Percentiles rank a stretch among this genome's conserved stretches.
Conservation (phyloP, 495 filamentous ascomycete genomes). For the Penicillium argentinense region DNA sequence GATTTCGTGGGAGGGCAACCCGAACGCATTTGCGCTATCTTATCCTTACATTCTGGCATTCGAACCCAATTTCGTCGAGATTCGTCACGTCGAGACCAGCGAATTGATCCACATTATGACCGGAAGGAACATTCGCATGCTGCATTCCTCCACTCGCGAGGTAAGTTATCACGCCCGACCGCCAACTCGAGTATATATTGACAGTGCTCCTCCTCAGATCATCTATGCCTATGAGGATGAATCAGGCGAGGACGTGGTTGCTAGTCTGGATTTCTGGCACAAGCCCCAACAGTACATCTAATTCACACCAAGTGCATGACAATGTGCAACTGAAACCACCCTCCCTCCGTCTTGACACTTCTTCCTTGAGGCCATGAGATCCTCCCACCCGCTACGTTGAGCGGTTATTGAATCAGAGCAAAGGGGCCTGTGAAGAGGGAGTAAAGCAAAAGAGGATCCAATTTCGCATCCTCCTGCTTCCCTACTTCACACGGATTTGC, state of each 20-base stretch:
- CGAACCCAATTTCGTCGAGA: constrained; percentile 98
- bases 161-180: constrained; percentile 49
- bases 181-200: constrained; percentile 6
- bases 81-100: constrained; percentile 89
- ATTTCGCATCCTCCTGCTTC: too few species aligned
- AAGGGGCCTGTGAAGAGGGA: too few species aligned
- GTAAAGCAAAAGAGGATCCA: too few species aligned
- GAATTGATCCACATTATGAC: constrained; percentile 91
- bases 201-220: constrained; percentile 56
- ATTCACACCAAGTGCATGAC: background rate
- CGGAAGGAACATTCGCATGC: constrained; percentile 92
- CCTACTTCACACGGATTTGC: too few species aligned
- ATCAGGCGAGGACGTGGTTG: constrained; percentile 84
- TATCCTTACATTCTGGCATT: constrained; percentile 97
- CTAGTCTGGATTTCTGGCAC: constrained; percentile 96
- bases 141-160: constrained; percentile 95
- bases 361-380: too few species aligned
- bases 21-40: constrained; percentile 86
- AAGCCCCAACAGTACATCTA: constrained; percentile 41
- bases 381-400: too few species aligned
- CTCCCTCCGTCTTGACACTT: too few species aligned
- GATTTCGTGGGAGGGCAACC: constrained; percentile 95
- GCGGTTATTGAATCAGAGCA: too few species aligned
- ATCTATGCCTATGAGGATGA: constrained; percentile 98
- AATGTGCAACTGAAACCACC: background rate